Base-by-base conservation (phyloP, 2,329 filamentous ascomycete genomes). In the Aspergillus hortae region DNA sequence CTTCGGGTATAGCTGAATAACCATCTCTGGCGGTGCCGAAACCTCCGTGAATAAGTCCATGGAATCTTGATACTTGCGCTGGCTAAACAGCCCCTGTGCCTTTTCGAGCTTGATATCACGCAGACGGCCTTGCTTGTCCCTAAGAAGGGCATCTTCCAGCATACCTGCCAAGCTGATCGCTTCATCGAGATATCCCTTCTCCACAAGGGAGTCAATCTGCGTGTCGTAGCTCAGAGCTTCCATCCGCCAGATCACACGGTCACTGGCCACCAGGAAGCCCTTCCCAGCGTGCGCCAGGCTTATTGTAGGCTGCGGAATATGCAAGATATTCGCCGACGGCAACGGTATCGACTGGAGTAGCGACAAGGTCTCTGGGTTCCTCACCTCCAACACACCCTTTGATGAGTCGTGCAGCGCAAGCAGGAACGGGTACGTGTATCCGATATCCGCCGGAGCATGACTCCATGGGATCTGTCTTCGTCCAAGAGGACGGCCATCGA, bases 231-330 rank as follows among this genome's bases (percentile, higher is more conserved):
- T 88, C 35, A 92, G 85, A 3, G 92, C 89, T 57, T 86, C 89
- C 94, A 99, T 97, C 61, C 94, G 88, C 94, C 94, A 99, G 35
- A 99, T 89, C 32, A 82, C 88, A 42, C 94, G 82, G 51, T 97
- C 94, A 66, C 92, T 96, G 17, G 88, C 87, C 47, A 97, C 91
- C 53, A 97, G 82, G 62, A 99, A 99, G 0, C 92, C 92, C 68
- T 99, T 99, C 3, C 90, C 94, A 0, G 91, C 92, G 73, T 99
- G 94, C 0, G 92, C 90, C n/a, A 99, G 77, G 65, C 92, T 96
- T 57, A 92, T 88, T 17, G 90, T 95, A 0, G 92, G 92, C 46
- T 95, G 91, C 0, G 92, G 90, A 23, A 97, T 94, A 68, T 97
- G 90, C 52, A 99, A 77, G 56, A 92, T 86, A 30, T 83, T 89